Conservation (phyloP, 805 yeast genomes). For the Lachancea sp. region DNA sequence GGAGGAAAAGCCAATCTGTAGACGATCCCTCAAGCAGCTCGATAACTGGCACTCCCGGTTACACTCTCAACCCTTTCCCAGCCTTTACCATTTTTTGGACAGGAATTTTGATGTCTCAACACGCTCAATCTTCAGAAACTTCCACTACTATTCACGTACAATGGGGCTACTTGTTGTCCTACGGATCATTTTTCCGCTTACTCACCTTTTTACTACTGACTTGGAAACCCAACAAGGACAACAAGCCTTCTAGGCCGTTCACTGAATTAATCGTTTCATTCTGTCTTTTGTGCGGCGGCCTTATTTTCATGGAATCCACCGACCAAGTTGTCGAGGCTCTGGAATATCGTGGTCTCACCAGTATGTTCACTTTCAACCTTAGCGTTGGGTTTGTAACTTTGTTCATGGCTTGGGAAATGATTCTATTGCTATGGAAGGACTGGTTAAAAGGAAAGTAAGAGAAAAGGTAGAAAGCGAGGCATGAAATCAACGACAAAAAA, state of each 20-base stretch:
- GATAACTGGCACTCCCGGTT: conserved; percentile 56
- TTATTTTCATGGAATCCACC: conserved; percentile 86
- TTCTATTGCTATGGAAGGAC: conserved; percentile 55
- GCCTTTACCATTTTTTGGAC: conserved; percentile 93
- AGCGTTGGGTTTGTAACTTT: conserved; percentile 73
- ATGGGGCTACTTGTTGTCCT: conserved; percentile 86
- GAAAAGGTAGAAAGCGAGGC: background rate
- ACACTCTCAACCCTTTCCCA: conserved; percentile 92
- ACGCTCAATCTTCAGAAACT: conserved; percentile 71
- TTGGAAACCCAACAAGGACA: conserved; percentile 35
- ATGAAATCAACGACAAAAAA: background rate
- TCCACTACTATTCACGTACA: conserved; percentile 80
- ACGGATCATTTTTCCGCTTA: conserved; percentile 73
- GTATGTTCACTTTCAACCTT: conserved; percentile 87
- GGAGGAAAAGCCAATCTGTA: conserved; percentile 47
- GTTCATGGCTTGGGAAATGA: conserved; percentile 84
- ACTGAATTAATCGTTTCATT: conserved; percentile 80
- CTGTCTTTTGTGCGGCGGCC: conserved; percentile 79
- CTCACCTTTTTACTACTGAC: conserved; percentile 53
- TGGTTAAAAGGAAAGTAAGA: conserved; percentile 34
- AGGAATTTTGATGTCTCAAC: conserved; percentile 91
- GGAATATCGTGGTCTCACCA: conserved; percentile 74
- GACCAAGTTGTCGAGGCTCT: conserved; percentile 78
- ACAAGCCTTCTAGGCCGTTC: conserved; percentile 63
- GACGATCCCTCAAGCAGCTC: conserved; percentile 5